phyloP scores from a whole-genome alignment of 208 protist species.

The Porcisia deanei region DNA sequence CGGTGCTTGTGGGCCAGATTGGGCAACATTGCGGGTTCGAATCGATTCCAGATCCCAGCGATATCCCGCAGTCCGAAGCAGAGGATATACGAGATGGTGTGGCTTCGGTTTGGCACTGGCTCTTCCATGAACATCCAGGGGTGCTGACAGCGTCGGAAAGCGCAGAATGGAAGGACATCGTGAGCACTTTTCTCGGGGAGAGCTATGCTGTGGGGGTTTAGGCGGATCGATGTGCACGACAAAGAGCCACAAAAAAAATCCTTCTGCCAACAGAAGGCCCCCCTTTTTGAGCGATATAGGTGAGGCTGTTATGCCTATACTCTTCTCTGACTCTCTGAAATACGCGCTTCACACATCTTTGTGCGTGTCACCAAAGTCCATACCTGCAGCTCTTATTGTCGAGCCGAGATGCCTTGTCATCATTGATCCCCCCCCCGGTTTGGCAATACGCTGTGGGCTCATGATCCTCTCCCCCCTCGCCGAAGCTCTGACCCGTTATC shows the following conservation, averaged over 20 bases:
- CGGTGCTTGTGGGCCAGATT: slow-evolving; percentile 51
- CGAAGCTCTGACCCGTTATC: too few relatives aligned
- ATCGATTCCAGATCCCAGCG: slow-evolving; percentile 33
- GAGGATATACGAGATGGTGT: slow-evolving; percentile 68
- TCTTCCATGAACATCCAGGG: slow-evolving; percentile 41
- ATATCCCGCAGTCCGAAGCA: slow-evolving; percentile 31
- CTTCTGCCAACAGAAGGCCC: too few relatives aligned
- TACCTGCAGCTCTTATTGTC: background rate
- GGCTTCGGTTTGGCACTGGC: slow-evolving; percentile 46
- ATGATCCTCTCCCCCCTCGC: background rate
- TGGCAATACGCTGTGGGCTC: background rate
- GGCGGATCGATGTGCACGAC: background rate
- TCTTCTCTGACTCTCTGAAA: background rate
- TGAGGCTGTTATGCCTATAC: background rate
- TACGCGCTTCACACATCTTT: background rate
- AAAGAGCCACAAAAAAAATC: background rate
- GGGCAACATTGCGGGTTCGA: slow-evolving; percentile 38
- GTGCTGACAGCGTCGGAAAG: slow-evolving; percentile 49
- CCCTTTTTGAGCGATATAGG: background rate
- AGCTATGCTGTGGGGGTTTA: slow-evolving; percentile 50
- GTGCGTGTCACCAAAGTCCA: background rate
- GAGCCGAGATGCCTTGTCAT: background rate
- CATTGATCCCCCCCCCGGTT: background rate
- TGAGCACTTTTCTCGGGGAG: slow-evolving; percentile 49
- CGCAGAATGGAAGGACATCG: slow-evolving; percentile 55